Conservation (phyloP, 768 basidiomycete species). For the Tricholoma sp. region DNA sequence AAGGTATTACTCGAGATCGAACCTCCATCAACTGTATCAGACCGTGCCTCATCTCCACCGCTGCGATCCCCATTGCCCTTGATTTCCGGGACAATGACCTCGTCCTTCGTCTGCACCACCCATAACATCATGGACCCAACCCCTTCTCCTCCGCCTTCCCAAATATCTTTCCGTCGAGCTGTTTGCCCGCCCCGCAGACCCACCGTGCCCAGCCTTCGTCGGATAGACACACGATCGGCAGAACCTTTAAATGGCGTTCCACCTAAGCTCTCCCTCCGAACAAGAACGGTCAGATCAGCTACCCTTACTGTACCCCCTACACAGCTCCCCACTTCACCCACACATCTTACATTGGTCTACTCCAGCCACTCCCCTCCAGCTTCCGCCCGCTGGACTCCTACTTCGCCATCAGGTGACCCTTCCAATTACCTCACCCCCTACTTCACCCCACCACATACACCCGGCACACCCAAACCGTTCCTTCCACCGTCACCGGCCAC, state of each 20-base stretch:
- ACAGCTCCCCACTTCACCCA: constrained; percentile 45
- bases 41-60: constrained; percentile 28
- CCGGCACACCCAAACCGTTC: constrained; percentile 39
- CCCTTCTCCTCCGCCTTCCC: constrained; percentile 67
- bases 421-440: constrained; percentile 44
- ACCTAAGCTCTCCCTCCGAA: constrained; percentile 59
- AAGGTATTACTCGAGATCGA: constrained; percentile 58
- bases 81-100: constrained; percentile 46
- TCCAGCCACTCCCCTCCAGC: constrained; percentile 56
- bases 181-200: constrained; percentile 53
- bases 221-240: constrained; percentile 55
- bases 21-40: constrained; percentile 30
- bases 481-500: constrained; percentile 57
- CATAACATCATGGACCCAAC: constrained; percentile 35
- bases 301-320: constrained; percentile 53
- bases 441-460: constrained; percentile 50
- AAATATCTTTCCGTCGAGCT: constrained; percentile 46
- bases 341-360: constrained; percentile 54
- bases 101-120: constrained; percentile 14
- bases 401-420: constrained; percentile 30
- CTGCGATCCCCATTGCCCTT: constrained; percentile 49
- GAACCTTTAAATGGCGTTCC: constrained; percentile 43
- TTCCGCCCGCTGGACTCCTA: constrained; percentile 39
- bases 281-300: constrained; percentile 51
- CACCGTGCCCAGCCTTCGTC: constrained; percentile 57